A percentile compares a stretch with the other conserved stretches of the same genome.
phyloP scores from a whole-genome alignment of 345 rosid genomes.

The Lumnitzera littorea region DNA sequence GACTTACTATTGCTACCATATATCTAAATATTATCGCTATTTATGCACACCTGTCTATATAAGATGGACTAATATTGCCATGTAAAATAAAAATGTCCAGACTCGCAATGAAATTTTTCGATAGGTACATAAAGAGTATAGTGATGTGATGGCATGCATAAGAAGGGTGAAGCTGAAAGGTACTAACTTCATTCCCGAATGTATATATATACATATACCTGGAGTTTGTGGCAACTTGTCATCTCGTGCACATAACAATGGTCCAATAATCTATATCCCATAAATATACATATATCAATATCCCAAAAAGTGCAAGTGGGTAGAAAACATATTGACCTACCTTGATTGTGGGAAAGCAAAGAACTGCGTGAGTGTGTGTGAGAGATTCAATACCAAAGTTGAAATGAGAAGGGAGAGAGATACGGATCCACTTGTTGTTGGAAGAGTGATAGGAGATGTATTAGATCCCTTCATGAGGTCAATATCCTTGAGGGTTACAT shows the following conservation, averaged over 20 bases:
- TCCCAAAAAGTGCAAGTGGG: too few species aligned
- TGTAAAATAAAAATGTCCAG: too few species aligned
- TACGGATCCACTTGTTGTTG: conserved; percentile 45
- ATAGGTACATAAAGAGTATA: background rate
- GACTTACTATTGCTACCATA: too few species aligned
- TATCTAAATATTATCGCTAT: too few species aligned
- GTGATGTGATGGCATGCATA: background rate
- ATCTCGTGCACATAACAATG: too few species aligned
- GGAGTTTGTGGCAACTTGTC: too few species aligned
- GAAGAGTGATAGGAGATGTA: conserved; percentile 63
- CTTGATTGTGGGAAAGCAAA: background rate
- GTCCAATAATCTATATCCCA: too few species aligned
- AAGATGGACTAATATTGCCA: too few species aligned
- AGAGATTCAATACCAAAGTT: background rate
- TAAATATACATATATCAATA: too few species aligned
- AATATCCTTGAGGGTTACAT: conserved; percentile 30
- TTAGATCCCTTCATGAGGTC: conserved; percentile 49
- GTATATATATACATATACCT: too few species aligned
- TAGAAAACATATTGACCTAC: background rate
- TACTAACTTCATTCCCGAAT: too few species aligned
- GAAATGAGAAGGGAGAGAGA: conserved; percentile 47
- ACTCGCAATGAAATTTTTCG: background rate
- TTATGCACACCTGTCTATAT: too few species aligned
- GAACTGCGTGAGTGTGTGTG: background rate
- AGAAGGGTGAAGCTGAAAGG: background rate